Base-by-base conservation (phyloP, 2,329 filamentous ascomycete species). In the Epichloe sibirici region DNA sequence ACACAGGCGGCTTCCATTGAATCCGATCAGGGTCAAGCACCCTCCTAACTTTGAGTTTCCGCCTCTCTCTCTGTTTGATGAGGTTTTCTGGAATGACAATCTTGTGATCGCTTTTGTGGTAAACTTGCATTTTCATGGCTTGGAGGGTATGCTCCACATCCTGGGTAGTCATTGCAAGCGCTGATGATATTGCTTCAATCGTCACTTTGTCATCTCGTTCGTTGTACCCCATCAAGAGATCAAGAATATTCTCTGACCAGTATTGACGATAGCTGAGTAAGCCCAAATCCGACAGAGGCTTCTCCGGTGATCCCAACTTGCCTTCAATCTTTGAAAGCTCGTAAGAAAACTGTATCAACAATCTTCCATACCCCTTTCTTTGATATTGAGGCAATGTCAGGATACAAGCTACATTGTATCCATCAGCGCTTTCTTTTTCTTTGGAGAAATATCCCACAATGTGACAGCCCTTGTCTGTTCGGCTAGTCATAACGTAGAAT, bases 361-460 rank as follows among this genome's bases (percentile, higher is more conserved):
- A 76, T 55, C 89, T 85, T 25, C 94, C 93, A 62, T 93, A 96
- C 0, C 93, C 93, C 64, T 94, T 93, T 25, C 93, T 82, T 69
- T 98, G 93, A 61, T 94, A 97, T 65, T 98, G 94, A 0, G 93
- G 93, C 3, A 98, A 75, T 0, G 93, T 98, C 54, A 98, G 75
- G 66, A 98, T 98, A 78, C 94, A 98, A 4, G 93, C 94, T 35
- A 98, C 85, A 65, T 98, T 98, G 77, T 97, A 98, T 34, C 88
- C 89, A 62, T 98, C 94, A 0, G 90, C 90, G 40, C 86, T 91
- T 69, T 98, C 93, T 61, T 98, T 98, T 68, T 98, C 93, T 66
- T 98, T 98, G 52, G 88, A 95, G 69, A 98, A 98, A 66, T 96
- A 98, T n/a, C 93, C 93, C n/a, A 98, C 88, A 48, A 98, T 79